Percentiles rank a stretch among this genome's conserved stretches.
These are phyloP conservation scores for Paecilomyces dactylethromorphus DNA, from an alignment of 2,329 filamentous ascomycete genomes.

Conservation along the genomic window DNA sequence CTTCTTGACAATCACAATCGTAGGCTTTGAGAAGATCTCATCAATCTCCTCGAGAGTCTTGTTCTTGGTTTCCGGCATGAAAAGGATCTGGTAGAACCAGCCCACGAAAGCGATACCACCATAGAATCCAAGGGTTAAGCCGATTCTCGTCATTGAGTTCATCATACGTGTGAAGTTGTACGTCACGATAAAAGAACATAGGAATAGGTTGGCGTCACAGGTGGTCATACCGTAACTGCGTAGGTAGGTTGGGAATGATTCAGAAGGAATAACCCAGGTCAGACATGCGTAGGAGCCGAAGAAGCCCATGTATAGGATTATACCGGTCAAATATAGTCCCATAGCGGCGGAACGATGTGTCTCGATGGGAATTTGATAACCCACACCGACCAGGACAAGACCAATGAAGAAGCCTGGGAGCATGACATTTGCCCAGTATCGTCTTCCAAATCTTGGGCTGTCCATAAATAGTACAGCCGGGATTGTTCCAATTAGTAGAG, in stretches of 20 bases:
- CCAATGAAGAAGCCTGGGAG: slow-evolving; percentile 66
- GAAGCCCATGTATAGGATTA: slow-evolving; percentile 58
- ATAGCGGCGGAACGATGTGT: slow-evolving; percentile 44
- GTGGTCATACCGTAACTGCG: slow-evolving; percentile 69
- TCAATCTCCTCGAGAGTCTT: slow-evolving; percentile 67
- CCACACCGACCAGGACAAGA: slow-evolving; percentile 58
- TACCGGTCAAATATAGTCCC: slow-evolving; percentile 59
- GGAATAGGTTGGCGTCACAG: slow-evolving; percentile 61
- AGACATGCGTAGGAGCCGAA: slow-evolving; percentile 61
- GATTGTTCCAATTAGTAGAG: slow-evolving; percentile 61
- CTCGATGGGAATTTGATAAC: slow-evolving; percentile 50
- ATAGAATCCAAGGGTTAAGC: slow-evolving; percentile 64
- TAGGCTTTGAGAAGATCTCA: slow-evolving; percentile 58
- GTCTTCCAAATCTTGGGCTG: slow-evolving; percentile 53
- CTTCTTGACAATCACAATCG: slow-evolving; percentile 54
- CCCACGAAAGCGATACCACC: slow-evolving; percentile 65
- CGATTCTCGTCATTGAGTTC: slow-evolving; percentile 58
- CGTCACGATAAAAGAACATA: slow-evolving; percentile 65
- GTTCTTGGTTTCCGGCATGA: slow-evolving; percentile 71
- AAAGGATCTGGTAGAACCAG: slow-evolving; percentile 66
- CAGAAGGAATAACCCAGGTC: slow-evolving; percentile 61
- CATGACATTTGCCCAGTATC: slow-evolving; percentile 69
- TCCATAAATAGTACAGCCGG: slow-evolving; percentile 67
- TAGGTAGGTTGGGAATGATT: slow-evolving; percentile 67
- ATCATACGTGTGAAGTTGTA: slow-evolving; percentile 71